These are phyloP conservation scores for Clathrus columnatus DNA, from an alignment of 768 basidiomycete species.

Conservation along the genomic window DNA sequence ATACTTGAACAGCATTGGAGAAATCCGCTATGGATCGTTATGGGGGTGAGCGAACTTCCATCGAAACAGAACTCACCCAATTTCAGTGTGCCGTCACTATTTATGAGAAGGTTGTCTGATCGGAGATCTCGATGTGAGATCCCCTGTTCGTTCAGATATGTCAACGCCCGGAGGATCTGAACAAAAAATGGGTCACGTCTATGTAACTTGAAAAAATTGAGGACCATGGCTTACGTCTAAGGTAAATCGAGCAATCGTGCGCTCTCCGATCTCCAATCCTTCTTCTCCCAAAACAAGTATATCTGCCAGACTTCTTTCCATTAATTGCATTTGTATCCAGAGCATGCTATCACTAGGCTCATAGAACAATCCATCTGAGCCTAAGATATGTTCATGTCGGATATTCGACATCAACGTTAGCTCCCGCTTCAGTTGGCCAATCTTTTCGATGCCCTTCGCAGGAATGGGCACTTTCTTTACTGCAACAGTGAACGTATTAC, in stretches of 20 bases:
- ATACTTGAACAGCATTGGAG: slow-evolving; percentile 60
- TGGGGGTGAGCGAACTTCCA: not conserved
- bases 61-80: slow-evolving; percentile 42
- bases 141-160: slow-evolving; percentile 51
- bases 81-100: slow-evolving; percentile 61
- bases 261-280: slow-evolving; percentile 59
- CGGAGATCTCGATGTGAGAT: slow-evolving; percentile 81
- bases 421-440: slow-evolving; percentile 55
- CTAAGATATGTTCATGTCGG: slow-evolving; percentile 52
- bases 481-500: slow-evolving; percentile 40
- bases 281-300: slow-evolving; percentile 54
- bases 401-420: slow-evolving; percentile 48
- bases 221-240: slow-evolving; percentile 52
- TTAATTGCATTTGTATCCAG: slow-evolving; percentile 86
- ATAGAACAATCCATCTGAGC: slow-evolving; percentile 64
- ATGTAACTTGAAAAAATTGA: slow-evolving; percentile 7
- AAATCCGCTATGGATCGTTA: slow-evolving; percentile 55
- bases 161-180: slow-evolving; percentile 57
- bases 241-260: slow-evolving; percentile 63
- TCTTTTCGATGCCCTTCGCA: slow-evolving; percentile 50
- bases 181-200: not conserved
- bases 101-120: slow-evolving; percentile 74
- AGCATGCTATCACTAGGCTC: slow-evolving; percentile 52
- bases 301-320: slow-evolving; percentile 83
- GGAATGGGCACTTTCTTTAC: slow-evolving; percentile 66